Conservation (phyloP, 2,329 filamentous ascomycete species). For the Juglanconis sp. region DNA sequence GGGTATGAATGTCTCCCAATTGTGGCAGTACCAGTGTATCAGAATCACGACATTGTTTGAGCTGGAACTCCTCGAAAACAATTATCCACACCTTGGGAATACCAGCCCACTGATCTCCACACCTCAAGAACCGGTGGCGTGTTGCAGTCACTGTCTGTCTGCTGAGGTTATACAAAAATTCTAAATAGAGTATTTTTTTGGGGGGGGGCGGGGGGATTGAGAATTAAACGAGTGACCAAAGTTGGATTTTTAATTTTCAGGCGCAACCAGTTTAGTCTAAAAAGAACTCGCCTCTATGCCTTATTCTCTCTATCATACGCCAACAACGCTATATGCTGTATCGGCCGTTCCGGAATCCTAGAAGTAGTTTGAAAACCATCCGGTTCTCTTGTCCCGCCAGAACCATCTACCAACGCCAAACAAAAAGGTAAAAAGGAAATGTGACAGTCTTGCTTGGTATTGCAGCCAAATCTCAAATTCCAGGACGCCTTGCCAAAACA, state of each 20-base stretch:
- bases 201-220: neutral
- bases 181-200: neutral
- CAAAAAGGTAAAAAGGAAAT: neutral
- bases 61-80: too few species aligned
- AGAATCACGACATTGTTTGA: too few species aligned
- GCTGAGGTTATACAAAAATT: neutral
- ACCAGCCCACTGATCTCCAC: too few species aligned
- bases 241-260: conserved; percentile 6
- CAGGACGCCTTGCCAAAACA: neutral
- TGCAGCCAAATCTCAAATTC: neutral
- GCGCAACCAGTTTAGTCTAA: conserved; percentile 3
- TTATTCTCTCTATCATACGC: neutral
- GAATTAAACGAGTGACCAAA: conserved; percentile 7
- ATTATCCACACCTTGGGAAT: too few species aligned
- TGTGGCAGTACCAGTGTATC: too few species aligned
- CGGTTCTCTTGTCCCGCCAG: neutral
- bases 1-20: too few species aligned
- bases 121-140: too few species aligned
- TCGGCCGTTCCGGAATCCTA: neutral
- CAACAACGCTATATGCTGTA: conserved; percentile 2
- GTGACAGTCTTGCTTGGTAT: neutral
- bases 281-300: neutral
- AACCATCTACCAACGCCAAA: neutral
- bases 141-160: neutral
- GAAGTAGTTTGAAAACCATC: neutral